Conservation (phyloP, 1,139 yeast genomes). For the Suzukiozyma palmioleophila region DNA sequence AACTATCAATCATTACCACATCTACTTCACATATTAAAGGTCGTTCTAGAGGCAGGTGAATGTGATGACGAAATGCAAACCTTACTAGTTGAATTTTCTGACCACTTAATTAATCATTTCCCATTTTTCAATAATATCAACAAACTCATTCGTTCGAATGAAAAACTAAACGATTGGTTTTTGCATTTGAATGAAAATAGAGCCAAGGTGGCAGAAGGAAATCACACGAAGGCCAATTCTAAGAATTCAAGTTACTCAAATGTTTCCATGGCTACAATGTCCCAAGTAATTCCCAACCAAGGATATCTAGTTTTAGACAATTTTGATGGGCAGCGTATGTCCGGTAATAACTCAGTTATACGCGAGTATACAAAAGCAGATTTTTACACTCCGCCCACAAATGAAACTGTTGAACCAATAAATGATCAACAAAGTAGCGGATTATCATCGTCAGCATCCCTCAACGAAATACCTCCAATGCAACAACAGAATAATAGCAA, state of each 20-base stretch:
- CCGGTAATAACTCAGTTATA: neutral
- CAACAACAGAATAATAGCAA: neutral
- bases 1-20: constrained; percentile 35
- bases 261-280: neutral
- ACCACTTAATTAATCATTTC: constrained; percentile 23
- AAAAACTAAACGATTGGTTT: constrained; percentile 25
- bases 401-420: neutral
- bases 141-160: constrained; percentile 24
- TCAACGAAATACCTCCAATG: constrained; percentile 3
- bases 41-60: constrained; percentile 23
- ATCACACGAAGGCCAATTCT: neutral
- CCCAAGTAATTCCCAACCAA: neutral
- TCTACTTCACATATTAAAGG: constrained; percentile 29
- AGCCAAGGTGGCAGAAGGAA: constrained; percentile 6
- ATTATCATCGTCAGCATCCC: constrained; percentile 1
- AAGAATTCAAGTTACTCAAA: constrained; percentile 2
- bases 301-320: neutral
- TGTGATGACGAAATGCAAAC: constrained; percentile 11
- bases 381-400: neutral
- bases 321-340: neutral
- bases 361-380: neutral
- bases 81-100: constrained; percentile 16
- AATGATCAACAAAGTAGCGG: constrained; percentile 1
- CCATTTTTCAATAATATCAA: constrained; percentile 28
- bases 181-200: constrained; percentile 19